Percentiles rank a stretch among this genome's conserved stretches.
phyloP scores from a whole-genome alignment of 257 asterid species.

The Solanum appendiculatum region DNA sequence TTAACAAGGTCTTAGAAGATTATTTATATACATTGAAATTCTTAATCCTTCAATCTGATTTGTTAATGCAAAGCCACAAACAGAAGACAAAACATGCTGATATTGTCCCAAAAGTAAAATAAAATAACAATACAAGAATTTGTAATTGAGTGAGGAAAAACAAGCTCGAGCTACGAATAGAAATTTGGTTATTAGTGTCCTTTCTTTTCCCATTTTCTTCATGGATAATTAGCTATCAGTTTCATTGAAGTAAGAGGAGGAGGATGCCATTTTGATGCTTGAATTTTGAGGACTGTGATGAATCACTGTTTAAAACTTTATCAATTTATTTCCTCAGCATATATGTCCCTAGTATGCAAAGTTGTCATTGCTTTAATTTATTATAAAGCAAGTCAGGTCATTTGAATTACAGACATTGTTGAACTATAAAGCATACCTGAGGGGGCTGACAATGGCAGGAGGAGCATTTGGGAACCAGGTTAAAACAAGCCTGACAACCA shows the following conservation, averaged over 20 bases:
- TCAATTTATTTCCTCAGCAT: not conserved
- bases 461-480: conserved; percentile 97
- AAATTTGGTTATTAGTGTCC: not conserved
- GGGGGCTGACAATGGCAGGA: conserved; percentile 70
- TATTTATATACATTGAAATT: not conserved
- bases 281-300: not conserved
- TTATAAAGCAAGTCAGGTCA: not conserved
- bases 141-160: not conserved
- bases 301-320: not conserved
- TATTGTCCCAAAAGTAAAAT: not conserved
- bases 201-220: not conserved
- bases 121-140: not conserved
- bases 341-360: not conserved
- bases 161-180: no score
- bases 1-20: not conserved
- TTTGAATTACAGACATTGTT: not conserved
- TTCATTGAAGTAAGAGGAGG: not conserved
- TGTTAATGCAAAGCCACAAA: not conserved
- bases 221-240: not conserved
- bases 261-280: not conserved
- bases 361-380: not conserved
- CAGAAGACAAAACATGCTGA: not conserved
- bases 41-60: not conserved
- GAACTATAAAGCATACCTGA: conserved; percentile 38
- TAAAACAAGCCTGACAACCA: conserved; percentile 71